Evolutionary conservation across 176 grass and related monocot species (phyloP), one percentile per base, ranked within the genome.

Genomic region (Sorghum bicolor): DNA sequence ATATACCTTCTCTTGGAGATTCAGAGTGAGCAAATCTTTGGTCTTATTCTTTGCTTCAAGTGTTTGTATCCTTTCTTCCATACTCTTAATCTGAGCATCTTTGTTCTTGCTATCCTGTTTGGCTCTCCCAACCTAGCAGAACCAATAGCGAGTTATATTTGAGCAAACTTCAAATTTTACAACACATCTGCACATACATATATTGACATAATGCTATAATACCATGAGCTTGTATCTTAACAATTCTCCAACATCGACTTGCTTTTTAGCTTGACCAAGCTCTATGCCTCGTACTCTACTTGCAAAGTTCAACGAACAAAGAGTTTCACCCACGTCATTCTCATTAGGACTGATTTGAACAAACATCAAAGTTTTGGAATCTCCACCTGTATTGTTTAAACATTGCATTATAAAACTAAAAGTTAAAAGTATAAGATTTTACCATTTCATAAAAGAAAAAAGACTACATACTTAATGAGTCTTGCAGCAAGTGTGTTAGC

Each of bases 301-400:
- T 1, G 96, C 96, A 67, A 99, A 99, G 81, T 99, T 99, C 14
- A 99, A 78, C 14, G 96, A 99, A 57, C 93, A 99, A 72, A 99
- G 89, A 53, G 96, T 99, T 86, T 99, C 96, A 25, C 93, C 91
- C n/a, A 91, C 70, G 20, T 99, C 96, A 83, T 92, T 90, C 69
- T 99, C 96, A 76, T 90, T 94, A 17, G 96, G 96, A 37, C 96
- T 99, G 40, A 99, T 96, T 79, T 99, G 96, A 57, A 99, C 91
- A 87, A 99, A 99, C 96, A 99, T 99, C 66, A 99, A 80, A 31
- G 91, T 96, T 73, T 99, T 99, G 38, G 96, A 99, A 47, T 99
- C 96, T 60, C 96, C 96, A 89, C 93, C 96, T 99, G 80, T 64
- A 90, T 86, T 52, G 74, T 4, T 77, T 74, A 71, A 30, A 70